Base-by-base conservation (phyloP, 1,139 yeast genomes). In the Candida glucosophila region DNA sequence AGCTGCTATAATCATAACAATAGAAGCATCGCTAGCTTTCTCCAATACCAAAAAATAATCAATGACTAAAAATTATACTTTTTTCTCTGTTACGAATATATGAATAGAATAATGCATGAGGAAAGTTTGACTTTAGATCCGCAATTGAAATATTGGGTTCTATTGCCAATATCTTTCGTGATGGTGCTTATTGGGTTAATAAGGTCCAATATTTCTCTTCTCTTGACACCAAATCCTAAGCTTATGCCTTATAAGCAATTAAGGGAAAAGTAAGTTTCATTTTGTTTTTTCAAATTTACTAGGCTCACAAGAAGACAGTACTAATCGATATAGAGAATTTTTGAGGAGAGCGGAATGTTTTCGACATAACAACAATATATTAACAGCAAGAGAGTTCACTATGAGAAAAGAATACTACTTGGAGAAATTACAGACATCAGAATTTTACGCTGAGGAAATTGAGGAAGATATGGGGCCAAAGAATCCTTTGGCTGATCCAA, bases 121-220 rank as follows among this genome's bases (percentile, higher is more conserved):
- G 21, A 19, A 7, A 8, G 61, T 20, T 36, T 77, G 10, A n/a
- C n/a, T n/a, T 60, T 88, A 27, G 97, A 88, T 47, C 93, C 95
- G 5, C 72, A 73, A 32, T 63, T 90, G 36, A 78, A 82, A 51
- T 71, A 77, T 40, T 90, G 97, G 97, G 97, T 86, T 20, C 62
- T 90, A 14, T 54, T 86, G 23, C 98, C 98, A 18, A 88, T 90
- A 25, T 74, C 95, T 6, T 48, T 81, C 20, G 94, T 86, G 17
- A 86, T 90, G 95, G 79, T 90, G 11, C 55, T 88, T 30, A 88
- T 85, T n/a, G 96, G 96, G 5, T 54, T 90, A 17, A 54, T 85
- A 24, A 64, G 95, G 32, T 77, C 83, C 33, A 76, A 78, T 41
- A 66, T 78, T 17, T 74, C 86, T 24, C 53, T 62, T 19, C 53